Base-by-base conservation (phyloP, 371 early-diverging fungal genomes). In the Zychaea mexicana region DNA sequence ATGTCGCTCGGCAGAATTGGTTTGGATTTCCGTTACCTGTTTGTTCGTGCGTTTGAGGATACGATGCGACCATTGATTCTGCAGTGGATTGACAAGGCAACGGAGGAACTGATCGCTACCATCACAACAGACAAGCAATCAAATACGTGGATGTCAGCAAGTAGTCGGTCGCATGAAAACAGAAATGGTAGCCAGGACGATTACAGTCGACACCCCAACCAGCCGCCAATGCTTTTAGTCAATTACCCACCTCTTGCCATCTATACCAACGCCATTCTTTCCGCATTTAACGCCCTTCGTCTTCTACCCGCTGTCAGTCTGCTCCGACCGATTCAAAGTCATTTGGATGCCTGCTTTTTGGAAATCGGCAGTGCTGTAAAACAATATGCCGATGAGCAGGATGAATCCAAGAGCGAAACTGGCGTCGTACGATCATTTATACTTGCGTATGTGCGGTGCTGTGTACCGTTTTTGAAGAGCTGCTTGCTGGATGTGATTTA, bases 1-100 rank as follows among this genome's bases (percentile, higher is more conserved):
- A 84, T 92, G 81, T 91, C 92, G 8, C 78, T 94, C 47, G 90
- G 91, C 32, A 81, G 92, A 26, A 85, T 92, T 52, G 94, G 94
- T 5, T 70, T 90, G 26, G 94, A 94, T 71, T 89, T 93, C 60
- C 81, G 94, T 31, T 83, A 82, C 19, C 59, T 89, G 8, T 85
- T 90, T 45, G 85, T 84, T 1, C 63, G 73, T 6, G 64, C 78
- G 15, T 92, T 92, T 66, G 90, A 92, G 62, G 77, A 82, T 22
- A 85, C 88, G 0, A 72, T 91, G 30, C 77, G 80, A 46, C 76
- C 83, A 2, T 75, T 90, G 46, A 79, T 92, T 15, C 65, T 77
- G 30, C 67, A 73, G 52, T 71, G 79, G 62, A 79, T 89, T 19
- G 77, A 80, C 30, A 61, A 73, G 27, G 82, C 85, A 1, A 81